Evolutionary conservation across 2,329 filamentous ascomycete genomes (phyloP), one percentile per base, ranked within the genome.

Genomic region (Epichloe brachyelytri): DNA sequence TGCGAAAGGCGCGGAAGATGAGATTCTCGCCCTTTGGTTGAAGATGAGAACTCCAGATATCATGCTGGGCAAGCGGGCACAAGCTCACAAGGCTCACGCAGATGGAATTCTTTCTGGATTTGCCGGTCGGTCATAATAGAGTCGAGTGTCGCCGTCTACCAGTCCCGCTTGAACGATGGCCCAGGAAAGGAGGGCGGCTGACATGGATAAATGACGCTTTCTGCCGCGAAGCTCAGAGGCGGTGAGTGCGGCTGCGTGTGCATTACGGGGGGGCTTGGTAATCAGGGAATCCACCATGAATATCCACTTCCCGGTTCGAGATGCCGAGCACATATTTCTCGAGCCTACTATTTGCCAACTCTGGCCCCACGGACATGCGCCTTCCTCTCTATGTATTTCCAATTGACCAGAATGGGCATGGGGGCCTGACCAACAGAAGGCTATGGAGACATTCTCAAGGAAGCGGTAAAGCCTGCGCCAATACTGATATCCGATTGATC

Each of bases 1-100:
- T 95, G 65, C 93, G 89, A 72, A 98, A 98, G 62, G 93, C 89
- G 65, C 93, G 88, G 75, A 98, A 96, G 70, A 98, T 98, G 65
- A 98, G 87, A 71, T 98, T 96, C 75, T 98, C 93, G 72, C 93
- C 93, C 73, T 98, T 70, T 98, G 93, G 61, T 98, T 98, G 79
- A 98, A 98, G 60, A 98, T 84, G 59, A 98, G 82, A 64, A 98
- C 91, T 54, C 93, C 93, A 60, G 91, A 97, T 60, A 98, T 77
- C 94, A 98, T 98, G 57, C 63, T 83, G 72, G 58, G 49, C 46
- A 48, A 46, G 40, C 22, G 36, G 8, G 40, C n/a, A 37, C n/a
- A 14, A 22, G 39, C 20, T 39, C n/a, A 33, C 20, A 12, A 10
- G 34, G 8, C 33, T 30, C 22, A 12, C 22, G 8, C 17, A n/a